Evolutionary conservation across 257 asterid genomes (phyloP), one percentile per base, ranked within the genome.

Genomic region (Fraxinus excelsior): DNA sequence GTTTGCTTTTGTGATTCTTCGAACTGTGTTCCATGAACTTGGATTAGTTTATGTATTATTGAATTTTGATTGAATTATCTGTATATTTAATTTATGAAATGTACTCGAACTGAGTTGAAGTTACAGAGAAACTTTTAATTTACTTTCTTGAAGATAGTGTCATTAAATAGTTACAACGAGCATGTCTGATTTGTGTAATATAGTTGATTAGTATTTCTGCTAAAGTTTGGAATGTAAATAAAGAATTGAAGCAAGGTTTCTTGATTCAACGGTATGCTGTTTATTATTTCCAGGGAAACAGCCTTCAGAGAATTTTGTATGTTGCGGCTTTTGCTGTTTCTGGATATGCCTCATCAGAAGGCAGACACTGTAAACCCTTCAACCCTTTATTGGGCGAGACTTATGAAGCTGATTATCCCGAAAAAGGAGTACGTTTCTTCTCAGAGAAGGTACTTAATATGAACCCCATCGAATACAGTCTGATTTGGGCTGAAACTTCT

Each of bases 241-340:
- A 25, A 25, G 68, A 19, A 62, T 71, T 25, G 42, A 16, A 67
- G 4, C 51, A 38, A 11, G 28, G 13, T 16, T 34, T 31, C 66
- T 56, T 19, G 7, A 66, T 38, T 60, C 18, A 8, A 38, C 9
- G 10, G 7, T 25, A 7, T 42, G 49, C 49, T 42, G 16, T 72
- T 56, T 76, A 62, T 25, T 78, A 44, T 84, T 72, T 74, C 18
- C 84, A 94, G 99, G 99, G 97, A 34, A 89, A 94, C 83, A 90
- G 92, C 79, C 97, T 92, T 62, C 84, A 82, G 82, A 91, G 99
- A 84, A 87, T 92, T 82, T 80, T 92, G 85, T 78, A 88, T 40
- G 96, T 94, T 85, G 99, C 99, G 77, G 93, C 97, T 78, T 94
- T 94, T 79, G 97, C 99, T 77, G 97, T 90, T 38, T 94, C 99